Conservation (phyloP, 345 rosid species). For the Linum trigynum region DNA sequence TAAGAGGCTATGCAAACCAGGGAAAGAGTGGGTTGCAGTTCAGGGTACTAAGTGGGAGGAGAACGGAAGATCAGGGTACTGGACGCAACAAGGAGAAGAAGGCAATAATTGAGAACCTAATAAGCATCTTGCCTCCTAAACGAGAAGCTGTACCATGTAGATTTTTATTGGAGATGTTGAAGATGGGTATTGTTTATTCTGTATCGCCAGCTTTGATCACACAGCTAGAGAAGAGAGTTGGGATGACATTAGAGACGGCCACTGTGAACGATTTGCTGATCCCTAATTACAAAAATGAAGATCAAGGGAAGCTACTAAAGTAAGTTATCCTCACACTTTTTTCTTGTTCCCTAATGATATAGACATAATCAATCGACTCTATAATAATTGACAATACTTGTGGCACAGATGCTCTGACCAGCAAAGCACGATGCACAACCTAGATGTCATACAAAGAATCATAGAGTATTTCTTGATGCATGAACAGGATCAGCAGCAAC, state of each 20-base stretch:
- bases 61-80: slow-evolving; percentile 29
- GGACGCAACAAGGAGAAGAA: slow-evolving; percentile 41
- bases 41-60: slow-evolving; percentile 30
- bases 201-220: slow-evolving; percentile 66
- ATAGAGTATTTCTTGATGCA: slow-evolving; percentile 67
- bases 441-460: slow-evolving; percentile 60
- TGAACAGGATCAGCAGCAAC: slow-evolving; percentile 58
- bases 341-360: slow-evolving; percentile 8
- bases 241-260: slow-evolving; percentile 54
- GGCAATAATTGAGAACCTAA: slow-evolving; percentile 34
- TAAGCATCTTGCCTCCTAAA: not conserved
- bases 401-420: slow-evolving; percentile 41
- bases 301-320: slow-evolving; percentile 40
- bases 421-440: slow-evolving; percentile 42
- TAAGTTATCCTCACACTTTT: slow-evolving; percentile 26
- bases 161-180: slow-evolving; percentile 62
- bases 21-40: slow-evolving; percentile 59
- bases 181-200: slow-evolving; percentile 54
- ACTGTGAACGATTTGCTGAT: slow-evolving; percentile 63
- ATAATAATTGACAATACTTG: slow-evolving; percentile 11
- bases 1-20: slow-evolving; percentile 35
- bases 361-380: not conserved
- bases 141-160: not conserved
- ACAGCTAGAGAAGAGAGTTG: slow-evolving; percentile 70
- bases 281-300: slow-evolving; percentile 49